A percentile compares a stretch with the other conserved stretches of the same genome.
phyloP scores from a whole-genome alignment of 768 basidiomycete genomes.

The Leccinum truebloodii region DNA sequence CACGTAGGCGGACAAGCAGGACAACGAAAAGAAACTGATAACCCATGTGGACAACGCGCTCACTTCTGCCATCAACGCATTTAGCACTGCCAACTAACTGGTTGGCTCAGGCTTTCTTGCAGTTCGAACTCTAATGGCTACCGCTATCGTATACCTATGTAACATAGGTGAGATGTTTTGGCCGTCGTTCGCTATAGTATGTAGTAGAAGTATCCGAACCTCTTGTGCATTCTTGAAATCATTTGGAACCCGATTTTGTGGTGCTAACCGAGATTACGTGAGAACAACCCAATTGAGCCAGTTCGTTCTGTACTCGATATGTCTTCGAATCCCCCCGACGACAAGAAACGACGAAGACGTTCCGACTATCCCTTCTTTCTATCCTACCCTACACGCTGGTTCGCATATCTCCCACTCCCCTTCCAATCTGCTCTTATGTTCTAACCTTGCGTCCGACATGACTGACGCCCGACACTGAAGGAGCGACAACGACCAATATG shows the following conservation, averaged over 20 bases:
- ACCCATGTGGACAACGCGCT: not conserved
- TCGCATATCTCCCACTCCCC: conserved; percentile 8
- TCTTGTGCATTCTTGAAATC: not conserved
- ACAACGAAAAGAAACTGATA: not conserved
- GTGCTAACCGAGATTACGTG: too few species aligned
- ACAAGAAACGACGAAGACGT: conserved; percentile 43
- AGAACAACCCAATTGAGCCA: too few species aligned
- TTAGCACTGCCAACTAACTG: not conserved
- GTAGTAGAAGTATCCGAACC: not conserved
- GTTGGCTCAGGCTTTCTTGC: not conserved
- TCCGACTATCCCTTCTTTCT: conserved; percentile 62
- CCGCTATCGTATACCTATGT: not conserved
- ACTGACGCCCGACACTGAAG: conserved; percentile 36
- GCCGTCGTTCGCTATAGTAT: not conserved
- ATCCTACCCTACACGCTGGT: conserved; percentile 73
- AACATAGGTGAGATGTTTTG: not conserved
- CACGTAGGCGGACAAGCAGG: not conserved
- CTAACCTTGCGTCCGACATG: conserved; percentile 11
- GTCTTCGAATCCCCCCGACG: not conserved
- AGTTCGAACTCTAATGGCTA: not conserved
- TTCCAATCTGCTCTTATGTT: not conserved
- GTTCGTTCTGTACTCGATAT: not conserved
- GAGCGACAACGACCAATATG: conserved; percentile 88
- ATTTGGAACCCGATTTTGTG: too few species aligned
- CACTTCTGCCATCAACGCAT: not conserved